Evolutionary conservation across 306 rosid genomes (phyloP).

Genomic region (Quercus berberidifolia): DNA sequence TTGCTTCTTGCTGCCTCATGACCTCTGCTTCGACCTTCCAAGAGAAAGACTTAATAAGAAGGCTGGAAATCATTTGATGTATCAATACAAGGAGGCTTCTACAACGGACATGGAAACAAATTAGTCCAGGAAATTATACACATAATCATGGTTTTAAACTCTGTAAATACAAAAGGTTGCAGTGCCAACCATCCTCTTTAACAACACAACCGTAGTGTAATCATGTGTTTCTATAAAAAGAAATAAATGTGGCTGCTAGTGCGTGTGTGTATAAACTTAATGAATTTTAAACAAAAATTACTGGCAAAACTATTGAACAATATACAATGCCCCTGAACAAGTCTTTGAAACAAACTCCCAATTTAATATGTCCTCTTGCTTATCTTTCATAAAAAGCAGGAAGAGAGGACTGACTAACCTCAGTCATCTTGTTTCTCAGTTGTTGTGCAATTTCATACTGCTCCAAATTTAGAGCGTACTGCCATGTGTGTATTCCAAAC

Average conservation of each 20-base stretch:
- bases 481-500: conserved; percentile 29
- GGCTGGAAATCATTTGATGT: conserved; percentile 23
- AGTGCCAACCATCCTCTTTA: not conserved
- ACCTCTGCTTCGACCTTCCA: conserved; percentile 87
- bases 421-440: conserved; percentile 81
- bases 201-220: not conserved
- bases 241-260: no score
- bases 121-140: not conserved
- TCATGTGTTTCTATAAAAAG: not conserved
- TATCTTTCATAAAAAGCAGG: conserved; percentile 4
- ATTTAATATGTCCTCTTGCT: not conserved
- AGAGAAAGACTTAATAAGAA: conserved; percentile 22
- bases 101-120: not conserved
- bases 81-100: conserved; percentile 20
- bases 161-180: not conserved
- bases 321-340: not conserved
- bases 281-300: not conserved
- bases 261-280: not conserved
- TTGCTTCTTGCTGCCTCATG: conserved; percentile 66
- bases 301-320: not conserved
- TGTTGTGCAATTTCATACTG: conserved; percentile 84
- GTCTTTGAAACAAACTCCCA: not conserved
- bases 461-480: conserved; percentile 85
- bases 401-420: conserved; percentile 56
- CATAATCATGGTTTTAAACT: not conserved